These are phyloP conservation scores for Magnolia sinica DNA, from an alignment of 164 flowering plant genomes.

Conservation along the genomic window DNA sequence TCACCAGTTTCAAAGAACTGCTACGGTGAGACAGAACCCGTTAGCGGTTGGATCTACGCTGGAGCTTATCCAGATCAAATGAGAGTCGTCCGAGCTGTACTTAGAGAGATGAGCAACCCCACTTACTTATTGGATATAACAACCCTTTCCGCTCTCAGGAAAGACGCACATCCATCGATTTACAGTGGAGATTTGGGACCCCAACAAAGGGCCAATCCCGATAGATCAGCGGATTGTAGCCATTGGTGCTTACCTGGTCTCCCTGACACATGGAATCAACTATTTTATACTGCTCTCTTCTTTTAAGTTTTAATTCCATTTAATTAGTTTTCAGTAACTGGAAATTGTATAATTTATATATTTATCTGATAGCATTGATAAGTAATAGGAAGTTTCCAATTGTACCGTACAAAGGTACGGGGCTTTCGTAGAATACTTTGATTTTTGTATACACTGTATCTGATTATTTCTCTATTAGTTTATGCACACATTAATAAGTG, in stretches of 20 bases:
- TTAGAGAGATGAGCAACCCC: conserved; percentile 49
- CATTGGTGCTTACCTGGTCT: conserved; percentile 98
- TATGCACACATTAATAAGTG: no score
- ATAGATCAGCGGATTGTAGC: conserved; percentile 76
- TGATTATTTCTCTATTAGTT: no score
- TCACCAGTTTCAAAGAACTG: conserved; percentile 50
- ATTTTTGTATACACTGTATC: no score
- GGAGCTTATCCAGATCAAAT: conserved; percentile 62
- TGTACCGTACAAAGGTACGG: no score
- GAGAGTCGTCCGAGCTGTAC: conserved; percentile 53
- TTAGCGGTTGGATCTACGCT: conserved; percentile 39
- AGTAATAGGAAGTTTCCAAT: no score
- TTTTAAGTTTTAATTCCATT: background rate
- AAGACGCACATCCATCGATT: conserved; percentile 89
- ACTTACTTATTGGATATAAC: conserved; percentile 74
- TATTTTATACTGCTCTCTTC: conserved; percentile 67
- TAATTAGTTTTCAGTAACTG: no score
- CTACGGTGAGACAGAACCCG: conserved; percentile 71
- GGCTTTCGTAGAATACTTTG: no score
- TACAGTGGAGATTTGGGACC: conserved; percentile 73
- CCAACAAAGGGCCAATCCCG: conserved; percentile 63
- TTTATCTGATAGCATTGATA: no score
- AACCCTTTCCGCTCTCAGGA: conserved; percentile 66
- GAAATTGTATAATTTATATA: no score
- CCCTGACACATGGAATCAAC: conserved; percentile 94